These are phyloP conservation scores for Tetrahymena elliotti DNA, from an alignment of 73 alveolate genomes.

Conservation along the genomic window DNA sequence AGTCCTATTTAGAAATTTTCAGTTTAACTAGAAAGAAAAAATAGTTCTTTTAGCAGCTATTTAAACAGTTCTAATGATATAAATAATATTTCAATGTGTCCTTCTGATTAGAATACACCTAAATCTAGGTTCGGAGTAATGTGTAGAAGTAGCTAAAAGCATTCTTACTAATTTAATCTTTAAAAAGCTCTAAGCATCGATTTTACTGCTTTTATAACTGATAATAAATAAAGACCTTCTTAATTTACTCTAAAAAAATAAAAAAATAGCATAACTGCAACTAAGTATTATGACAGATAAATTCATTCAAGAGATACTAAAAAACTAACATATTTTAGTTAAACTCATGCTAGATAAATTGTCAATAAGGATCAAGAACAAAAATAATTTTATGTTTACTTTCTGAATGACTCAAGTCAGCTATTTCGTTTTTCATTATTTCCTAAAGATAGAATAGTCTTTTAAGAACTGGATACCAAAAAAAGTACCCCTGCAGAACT, in stretches of 20 bases:
- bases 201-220: not conserved
- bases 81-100: not conserved
- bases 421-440: not conserved
- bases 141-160: not conserved
- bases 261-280: too few relatives aligned
- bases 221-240: not conserved
- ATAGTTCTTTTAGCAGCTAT: not conserved
- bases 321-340: not conserved
- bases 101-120: not conserved
- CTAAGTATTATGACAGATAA: not conserved
- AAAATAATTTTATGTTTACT: too few relatives aligned
- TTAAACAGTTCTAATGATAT: not conserved
- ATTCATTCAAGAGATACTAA: not conserved
- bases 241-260: too few relatives aligned
- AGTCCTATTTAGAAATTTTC: not conserved
- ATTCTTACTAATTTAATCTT: not conserved
- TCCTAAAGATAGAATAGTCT: not conserved
- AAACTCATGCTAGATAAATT: not conserved
- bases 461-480: not conserved
- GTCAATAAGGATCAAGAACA: too few relatives aligned
- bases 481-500: not conserved
- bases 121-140: not conserved
- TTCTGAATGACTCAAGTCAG: not conserved
- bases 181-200: not conserved
- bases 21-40: not conserved